phyloP scores from a whole-genome alignment of 768 basidiomycete genomes.

The Podaxis sp. region DNA sequence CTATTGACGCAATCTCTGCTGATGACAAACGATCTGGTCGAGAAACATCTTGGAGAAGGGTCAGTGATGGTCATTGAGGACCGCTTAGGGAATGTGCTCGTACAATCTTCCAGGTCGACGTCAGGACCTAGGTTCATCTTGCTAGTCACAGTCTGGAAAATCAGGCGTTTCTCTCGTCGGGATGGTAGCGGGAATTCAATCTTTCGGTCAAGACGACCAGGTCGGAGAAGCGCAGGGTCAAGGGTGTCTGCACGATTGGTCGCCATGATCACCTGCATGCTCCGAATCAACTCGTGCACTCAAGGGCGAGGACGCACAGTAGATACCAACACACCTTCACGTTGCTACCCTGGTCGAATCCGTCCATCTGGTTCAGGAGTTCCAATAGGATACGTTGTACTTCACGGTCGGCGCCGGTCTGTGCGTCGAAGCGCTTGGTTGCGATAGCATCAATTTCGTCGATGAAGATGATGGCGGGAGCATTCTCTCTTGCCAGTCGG shows the following conservation, averaged over 20 bases:
- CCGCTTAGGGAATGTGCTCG: constrained; percentile 23
- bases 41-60: constrained; percentile 70
- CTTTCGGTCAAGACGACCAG: constrained; percentile 96
- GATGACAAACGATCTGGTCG: constrained; percentile 94
- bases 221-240: constrained; percentile 94
- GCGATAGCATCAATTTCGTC: constrained; percentile 99
- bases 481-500: constrained; percentile 93
- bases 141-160: constrained; percentile 95
- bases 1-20: constrained; percentile 93
- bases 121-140: constrained; percentile 99
- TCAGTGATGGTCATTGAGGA: constrained; percentile 10
- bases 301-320: not conserved
- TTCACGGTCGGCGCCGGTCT: constrained; percentile 98
- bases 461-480: constrained; percentile 98
- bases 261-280: constrained; percentile 92
- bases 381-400: constrained; percentile 98
- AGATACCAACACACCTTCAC: constrained; percentile 68
- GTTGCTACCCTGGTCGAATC: constrained; percentile 97
- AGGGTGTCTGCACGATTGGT: constrained; percentile 98
- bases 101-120: constrained; percentile 97
- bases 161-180: constrained; percentile 89
- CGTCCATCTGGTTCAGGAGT: constrained; percentile 98
- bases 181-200: constrained; percentile 98
- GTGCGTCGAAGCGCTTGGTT: constrained; percentile 98
- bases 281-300: not conserved